Base-by-base conservation (phyloP, 306 rosid species). In the Quercus cerris region DNA sequence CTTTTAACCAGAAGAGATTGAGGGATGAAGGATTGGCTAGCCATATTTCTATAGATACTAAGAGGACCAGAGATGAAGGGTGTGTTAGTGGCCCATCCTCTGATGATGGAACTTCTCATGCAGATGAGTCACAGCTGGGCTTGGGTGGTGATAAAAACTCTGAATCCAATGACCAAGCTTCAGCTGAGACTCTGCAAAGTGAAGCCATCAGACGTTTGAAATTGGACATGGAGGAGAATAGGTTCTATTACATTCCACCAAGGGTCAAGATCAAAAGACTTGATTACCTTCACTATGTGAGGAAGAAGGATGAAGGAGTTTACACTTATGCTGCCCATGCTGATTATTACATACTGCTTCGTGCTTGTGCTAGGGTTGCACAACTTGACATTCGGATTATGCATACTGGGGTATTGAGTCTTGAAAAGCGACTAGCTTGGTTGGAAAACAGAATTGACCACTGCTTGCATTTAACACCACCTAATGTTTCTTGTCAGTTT, bases 271-370 rank as follows among this genome's bases (percentile, higher is more conserved):
- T 17, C 33, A 88, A 75, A 78, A 86, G 83, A 81, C 77, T 75
- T 15, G 93, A 75, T 77, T 94, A 94, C 82, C 87, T 92, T 80
- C 95, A 87, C 67, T 94, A 91, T 70, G 86, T 71, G 25, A 89
- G 99, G 81, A 94, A 93, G 89, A 84, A 54, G 61, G 94, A 86
- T 56, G 81, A 79, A 54, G 97, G 97, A 77, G 89, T 85, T 28
- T 73, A 78, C 35, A 81, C 89, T 18, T 92, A 91, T 62, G 94
- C 38, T 33, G 95, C 94, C 19, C 97, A 92, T 83, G 97, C 99
- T 20, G 99, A 94, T 83, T 94, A 92, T 78, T 94, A 92, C 88
- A 86, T 92, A 70, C 74, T 92, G 81, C 98, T 94, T 62, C 90
- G 97, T 10, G 91, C 94, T 74, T 91, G 90, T 66, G 91, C 98